A percentile compares a stretch with the other conserved stretches of the same genome.
Conservation (phyloP, 495 filamentous ascomycete species). For the Talaromyces nanjingensis region DNA sequence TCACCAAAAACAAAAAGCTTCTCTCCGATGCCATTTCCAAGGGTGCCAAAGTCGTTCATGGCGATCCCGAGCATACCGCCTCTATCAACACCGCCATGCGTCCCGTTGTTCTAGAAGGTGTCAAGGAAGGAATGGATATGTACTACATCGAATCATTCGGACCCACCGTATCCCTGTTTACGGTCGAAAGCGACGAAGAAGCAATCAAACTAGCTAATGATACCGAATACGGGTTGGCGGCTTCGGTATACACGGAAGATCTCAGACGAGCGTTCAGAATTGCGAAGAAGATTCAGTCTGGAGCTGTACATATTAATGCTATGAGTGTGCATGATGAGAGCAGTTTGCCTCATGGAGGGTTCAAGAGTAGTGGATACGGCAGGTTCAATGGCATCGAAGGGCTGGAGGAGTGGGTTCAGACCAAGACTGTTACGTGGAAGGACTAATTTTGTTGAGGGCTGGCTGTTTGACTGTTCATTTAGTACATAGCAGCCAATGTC, state of each 20-base stretch:
- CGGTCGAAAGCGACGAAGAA: slow-evolving; percentile 41
- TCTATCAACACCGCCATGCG: slow-evolving; percentile 47
- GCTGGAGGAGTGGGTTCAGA: slow-evolving; percentile 71
- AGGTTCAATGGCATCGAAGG: slow-evolving; percentile 50
- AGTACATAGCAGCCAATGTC: too few species aligned
- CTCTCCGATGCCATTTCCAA: background rate
- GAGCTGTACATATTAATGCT: slow-evolving; percentile 82
- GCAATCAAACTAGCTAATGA: slow-evolving; percentile 44
- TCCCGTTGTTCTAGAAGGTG: slow-evolving; percentile 61
- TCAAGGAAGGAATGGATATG: slow-evolving; percentile 74
- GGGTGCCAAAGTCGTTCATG: slow-evolving; percentile 4
- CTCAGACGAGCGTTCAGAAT: slow-evolving; percentile 41
- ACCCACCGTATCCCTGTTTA: slow-evolving; percentile 57
- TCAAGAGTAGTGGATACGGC: slow-evolving; percentile 82
- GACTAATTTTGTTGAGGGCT: slow-evolving; percentile 14
- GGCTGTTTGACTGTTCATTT: background rate
- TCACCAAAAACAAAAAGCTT: slow-evolving; percentile 18
- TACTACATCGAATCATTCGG: slow-evolving; percentile 80
- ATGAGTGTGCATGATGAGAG: slow-evolving; percentile 83
- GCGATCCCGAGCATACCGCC: background rate
- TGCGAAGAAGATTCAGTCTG: slow-evolving; percentile 42
- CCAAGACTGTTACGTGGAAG: slow-evolving; percentile 74
- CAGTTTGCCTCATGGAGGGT: slow-evolving; percentile 73
- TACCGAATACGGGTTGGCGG: slow-evolving; percentile 44
- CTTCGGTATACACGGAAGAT: slow-evolving; percentile 41